These are phyloP conservation scores for Geotrichum klebahnii DNA, from an alignment of 1,139 yeast genomes.

Conservation along the genomic window DNA sequence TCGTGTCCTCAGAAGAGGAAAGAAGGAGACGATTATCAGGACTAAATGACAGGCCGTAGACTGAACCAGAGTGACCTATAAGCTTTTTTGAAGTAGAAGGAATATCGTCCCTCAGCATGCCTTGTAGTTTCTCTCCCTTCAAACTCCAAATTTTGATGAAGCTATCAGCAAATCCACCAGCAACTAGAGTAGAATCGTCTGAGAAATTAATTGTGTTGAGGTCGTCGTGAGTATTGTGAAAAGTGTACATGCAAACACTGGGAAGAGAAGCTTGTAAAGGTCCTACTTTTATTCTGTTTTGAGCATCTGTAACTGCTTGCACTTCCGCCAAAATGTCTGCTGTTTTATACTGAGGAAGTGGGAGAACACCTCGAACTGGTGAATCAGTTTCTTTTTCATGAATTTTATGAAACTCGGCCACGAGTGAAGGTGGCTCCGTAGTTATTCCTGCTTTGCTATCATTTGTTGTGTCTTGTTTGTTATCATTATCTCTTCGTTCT, in stretches of 20 bases:
- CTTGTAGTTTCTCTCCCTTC: conserved; percentile 78
- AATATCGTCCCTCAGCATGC: conserved; percentile 60
- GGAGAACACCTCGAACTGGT: conserved; percentile 70
- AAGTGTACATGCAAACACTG: conserved; percentile 95
- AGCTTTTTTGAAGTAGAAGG: conserved; percentile 50
- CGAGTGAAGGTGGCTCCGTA: conserved; percentile 37
- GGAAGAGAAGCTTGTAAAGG: conserved; percentile 79
- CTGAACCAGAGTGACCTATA: conserved; percentile 92
- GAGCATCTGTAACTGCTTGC: conserved; percentile 72
- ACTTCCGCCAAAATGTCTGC: conserved; percentile 77
- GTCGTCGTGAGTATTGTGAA: conserved; percentile 89
- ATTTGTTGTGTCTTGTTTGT: conserved; percentile 18
- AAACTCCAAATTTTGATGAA: conserved; percentile 88
- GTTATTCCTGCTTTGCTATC: conserved; percentile 9
- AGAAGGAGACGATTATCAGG: conserved; percentile 83
- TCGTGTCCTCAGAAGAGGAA: conserved; percentile 85
- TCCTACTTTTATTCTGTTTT: conserved; percentile 64
- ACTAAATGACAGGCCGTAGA: conserved; percentile 82
- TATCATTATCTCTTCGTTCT: conserved; percentile 59
- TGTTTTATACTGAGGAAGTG: conserved; percentile 79
- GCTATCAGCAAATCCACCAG: conserved; percentile 92
- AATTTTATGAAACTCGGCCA: conserved; percentile 46
- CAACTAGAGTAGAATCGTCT: conserved; percentile 79
- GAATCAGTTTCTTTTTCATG: conserved; percentile 53
- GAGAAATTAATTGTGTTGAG: conserved; percentile 81